Evolutionary conservation across 1,139 yeast genomes (phyloP).

Genomic region (Hyphopichia burtonii): DNA sequence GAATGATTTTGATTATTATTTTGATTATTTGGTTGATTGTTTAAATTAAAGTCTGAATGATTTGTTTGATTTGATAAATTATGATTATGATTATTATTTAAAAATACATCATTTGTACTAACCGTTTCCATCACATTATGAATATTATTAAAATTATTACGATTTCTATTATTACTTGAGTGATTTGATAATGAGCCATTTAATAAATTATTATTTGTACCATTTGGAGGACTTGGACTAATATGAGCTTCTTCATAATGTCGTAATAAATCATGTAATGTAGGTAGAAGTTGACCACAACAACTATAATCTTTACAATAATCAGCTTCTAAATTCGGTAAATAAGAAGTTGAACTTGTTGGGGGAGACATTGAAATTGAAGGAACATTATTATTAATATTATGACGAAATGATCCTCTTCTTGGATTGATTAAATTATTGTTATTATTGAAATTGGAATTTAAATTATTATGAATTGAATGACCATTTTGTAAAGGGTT

Average conservation of each 20-base stretch:
- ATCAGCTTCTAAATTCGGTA: slow-evolving; percentile 91
- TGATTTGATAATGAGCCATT: slow-evolving; percentile 33
- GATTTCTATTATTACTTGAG: slow-evolving; percentile 31
- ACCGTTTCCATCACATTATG: slow-evolving; percentile 68
- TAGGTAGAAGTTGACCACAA: slow-evolving; percentile 90
- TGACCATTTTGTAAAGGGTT: no score
- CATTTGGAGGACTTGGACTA: slow-evolving; percentile 60
- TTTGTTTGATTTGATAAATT: slow-evolving; percentile 11
- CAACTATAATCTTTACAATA: slow-evolving; percentile 96
- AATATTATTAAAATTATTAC: slow-evolving; percentile 39
- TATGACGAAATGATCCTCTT: slow-evolving; percentile 41
- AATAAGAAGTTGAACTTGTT: slow-evolving; percentile 63
- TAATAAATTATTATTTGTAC: slow-evolving; percentile 16
- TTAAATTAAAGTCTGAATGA: slow-evolving; percentile 15
- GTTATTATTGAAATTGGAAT: slow-evolving; percentile 12
- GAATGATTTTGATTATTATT: neutral
- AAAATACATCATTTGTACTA: slow-evolving; percentile 85
- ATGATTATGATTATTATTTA: slow-evolving; percentile 35
- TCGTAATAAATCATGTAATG: slow-evolving; percentile 85
- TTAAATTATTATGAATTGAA: slow-evolving; percentile 13
- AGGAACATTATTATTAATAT: slow-evolving; percentile 6
- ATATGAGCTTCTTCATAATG: slow-evolving; percentile 98
- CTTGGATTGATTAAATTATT: slow-evolving; percentile 42
- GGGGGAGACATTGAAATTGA: slow-evolving; percentile 59
- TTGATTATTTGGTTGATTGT: slow-evolving; percentile 14